These are phyloP conservation scores for Austropuccinia psidii DNA, from an alignment of 1,284 basidiomycete species.

Conservation along the genomic window DNA sequence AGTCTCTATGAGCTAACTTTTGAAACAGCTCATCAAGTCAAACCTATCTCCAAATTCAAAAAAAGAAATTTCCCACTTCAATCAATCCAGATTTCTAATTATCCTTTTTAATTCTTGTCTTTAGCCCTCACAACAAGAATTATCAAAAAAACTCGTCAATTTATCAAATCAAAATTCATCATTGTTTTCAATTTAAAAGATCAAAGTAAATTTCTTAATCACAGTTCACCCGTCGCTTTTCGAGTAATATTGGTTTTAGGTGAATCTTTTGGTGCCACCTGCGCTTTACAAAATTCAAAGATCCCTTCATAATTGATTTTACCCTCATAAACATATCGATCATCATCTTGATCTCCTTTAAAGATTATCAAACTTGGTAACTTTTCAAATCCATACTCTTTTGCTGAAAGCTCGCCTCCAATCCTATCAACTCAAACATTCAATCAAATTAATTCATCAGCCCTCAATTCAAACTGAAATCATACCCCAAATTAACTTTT, in stretches of 20 bases:
- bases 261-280: neutral
- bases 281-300: constrained; percentile 17
- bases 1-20: too few relatives aligned
- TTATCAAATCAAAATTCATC: too few relatives aligned
- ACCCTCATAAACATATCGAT: neutral
- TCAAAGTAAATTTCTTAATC: too few relatives aligned
- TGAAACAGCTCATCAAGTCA: too few relatives aligned
- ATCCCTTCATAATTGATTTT: constrained; percentile 13
- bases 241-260: constrained; percentile 5
- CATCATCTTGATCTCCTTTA: neutral
- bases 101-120: too few relatives aligned
- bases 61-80: too few relatives aligned
- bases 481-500: too few relatives aligned
- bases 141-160: too few relatives aligned
- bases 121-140: too few relatives aligned
- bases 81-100: too few relatives aligned
- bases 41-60: too few relatives aligned
- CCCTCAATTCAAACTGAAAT: neutral
- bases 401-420: neutral
- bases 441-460: neutral
- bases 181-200: too few relatives aligned
- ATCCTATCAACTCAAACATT: neutral
- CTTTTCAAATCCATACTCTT: neutral
- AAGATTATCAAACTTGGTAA: constrained; percentile 25
- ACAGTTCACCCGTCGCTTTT: constrained; percentile 22